phyloP scores from a whole-genome alignment of 2,329 filamentous ascomycete species.

The Epichloe typhina region DNA sequence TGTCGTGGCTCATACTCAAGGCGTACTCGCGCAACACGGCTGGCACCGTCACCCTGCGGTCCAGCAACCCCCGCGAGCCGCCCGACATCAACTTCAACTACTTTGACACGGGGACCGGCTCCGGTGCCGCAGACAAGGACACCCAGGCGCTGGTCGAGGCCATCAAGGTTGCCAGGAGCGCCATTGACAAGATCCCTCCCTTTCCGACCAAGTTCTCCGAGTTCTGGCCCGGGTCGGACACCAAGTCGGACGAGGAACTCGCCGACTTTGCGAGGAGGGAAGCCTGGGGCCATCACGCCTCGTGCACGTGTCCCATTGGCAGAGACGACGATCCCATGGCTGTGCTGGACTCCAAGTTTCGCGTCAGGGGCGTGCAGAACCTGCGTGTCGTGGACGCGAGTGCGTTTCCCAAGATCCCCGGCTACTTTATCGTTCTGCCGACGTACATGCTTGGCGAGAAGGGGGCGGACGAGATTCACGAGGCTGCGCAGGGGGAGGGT shows the following conservation, averaged over 20 bases:
- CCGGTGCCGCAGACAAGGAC: constrained; percentile 21
- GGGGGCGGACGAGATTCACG: background rate
- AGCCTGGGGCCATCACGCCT: constrained; percentile 45
- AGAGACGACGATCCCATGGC: constrained; percentile 36
- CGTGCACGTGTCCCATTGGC: constrained; percentile 41
- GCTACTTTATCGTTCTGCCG: background rate
- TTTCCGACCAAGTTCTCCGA: constrained; percentile 30
- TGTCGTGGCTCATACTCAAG: background rate
- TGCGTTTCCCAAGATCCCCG: constrained; percentile 29
- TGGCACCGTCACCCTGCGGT: constrained; percentile 48
- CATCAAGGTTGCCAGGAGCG: constrained; percentile 27
- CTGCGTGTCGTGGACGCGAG: constrained; percentile 46
- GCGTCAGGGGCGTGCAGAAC: constrained; percentile 34
- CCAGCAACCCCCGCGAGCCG: constrained; percentile 19
- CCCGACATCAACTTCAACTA: too few relatives aligned
- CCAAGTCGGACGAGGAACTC: constrained; percentile 12
- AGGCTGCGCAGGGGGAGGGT: too few relatives aligned
- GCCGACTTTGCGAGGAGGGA: constrained; percentile 28
- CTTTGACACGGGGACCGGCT: too few relatives aligned
- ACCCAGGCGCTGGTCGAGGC: constrained; percentile 24
- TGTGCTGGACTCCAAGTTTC: constrained; percentile 41
- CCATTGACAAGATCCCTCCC: constrained; percentile 38
- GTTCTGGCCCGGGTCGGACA: constrained; percentile 7
- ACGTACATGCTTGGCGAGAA: constrained; percentile 1
- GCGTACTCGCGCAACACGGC: background rate